Base-by-base conservation (phyloP, 1,284 basidiomycete genomes). In the Mycosarcoma maydis region DNA sequence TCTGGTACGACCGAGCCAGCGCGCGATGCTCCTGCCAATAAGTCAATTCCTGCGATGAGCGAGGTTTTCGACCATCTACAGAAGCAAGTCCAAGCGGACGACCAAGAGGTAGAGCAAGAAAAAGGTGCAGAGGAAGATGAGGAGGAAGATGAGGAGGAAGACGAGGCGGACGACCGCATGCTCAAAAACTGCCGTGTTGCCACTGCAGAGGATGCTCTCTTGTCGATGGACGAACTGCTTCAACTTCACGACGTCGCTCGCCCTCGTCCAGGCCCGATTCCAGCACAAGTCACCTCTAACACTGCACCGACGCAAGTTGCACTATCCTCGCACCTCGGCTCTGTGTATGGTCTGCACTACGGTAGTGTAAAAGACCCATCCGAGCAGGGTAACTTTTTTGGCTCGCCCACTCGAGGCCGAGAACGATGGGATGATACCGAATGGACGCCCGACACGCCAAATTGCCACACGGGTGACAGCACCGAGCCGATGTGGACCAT, bases 141-240 rank as follows among this genome's bases (percentile, higher is more conserved):
- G 13, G 61, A 33, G 3, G 54, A 40, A 29, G 68, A 42, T 6
- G 60, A 53, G n/a, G 67, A 45, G n/a, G 62, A 44, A 29, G 66
- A 32, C 4, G 55, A 36, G 4, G 50, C 57, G 2, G 73, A 76
- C 30, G 90, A 92, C 76, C 85, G 84, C 54, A 84, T 88, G 36
- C 91, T 94, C 76, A 90, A 88, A 51, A 90, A 90, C 75, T 90
- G 92, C 17, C 87, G 94, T 34, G 74, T 80, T 7, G 87, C 90
- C 3, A 82, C 62, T 2, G 78, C 83, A 0, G 81, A 83, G 0
- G 94, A 98, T 75, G 92, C 91, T 2, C 85, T 98, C 13, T 85
- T 94, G 3, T 85, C 85, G 1, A 80, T 87, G 10, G 77, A 83
- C 1, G 90, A 92, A 77, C 82, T 98, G 9, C 74, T 84, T 1